A percentile compares a stretch with the other conserved stretches of the same genome.
Evolutionary conservation across 495 filamentous ascomycete species (phyloP).

Genomic region (Aspergillus hancockii): DNA sequence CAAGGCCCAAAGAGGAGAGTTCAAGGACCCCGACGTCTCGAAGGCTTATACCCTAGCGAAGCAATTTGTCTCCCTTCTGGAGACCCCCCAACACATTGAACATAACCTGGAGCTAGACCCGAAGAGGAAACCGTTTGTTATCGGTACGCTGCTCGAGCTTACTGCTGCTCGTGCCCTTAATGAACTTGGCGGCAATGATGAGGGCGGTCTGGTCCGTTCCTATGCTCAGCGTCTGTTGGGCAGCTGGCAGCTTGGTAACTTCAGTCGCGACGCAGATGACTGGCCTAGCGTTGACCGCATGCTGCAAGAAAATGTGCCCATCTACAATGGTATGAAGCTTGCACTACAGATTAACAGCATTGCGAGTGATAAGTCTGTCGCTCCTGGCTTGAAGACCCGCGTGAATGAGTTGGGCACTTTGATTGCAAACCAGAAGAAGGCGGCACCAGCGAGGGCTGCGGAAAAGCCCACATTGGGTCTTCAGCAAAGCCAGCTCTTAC

Average conservation of each 20-base stretch:
- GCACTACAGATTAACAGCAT: constrained; percentile 24
- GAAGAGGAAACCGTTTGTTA: constrained; percentile 39
- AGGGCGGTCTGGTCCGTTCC: constrained; percentile 31
- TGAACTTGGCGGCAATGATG: constrained; percentile 31
- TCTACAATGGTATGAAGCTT: constrained; percentile 36
- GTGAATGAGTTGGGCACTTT: constrained; percentile 21
- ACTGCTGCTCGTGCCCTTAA: constrained; percentile 39
- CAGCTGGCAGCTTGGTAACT: constrained; percentile 26
- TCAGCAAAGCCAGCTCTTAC: constrained; percentile 17
- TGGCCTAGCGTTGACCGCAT: constrained; percentile 20
- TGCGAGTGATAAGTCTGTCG: constrained; percentile 13
- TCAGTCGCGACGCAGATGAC: constrained; percentile 15
- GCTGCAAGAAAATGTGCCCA: constrained; percentile 31
- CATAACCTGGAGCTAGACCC: constrained; percentile 27
- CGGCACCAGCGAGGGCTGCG: constrained; percentile 20
- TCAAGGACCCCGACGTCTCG: constrained; percentile 35
- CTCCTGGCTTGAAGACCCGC: constrained; percentile 20
- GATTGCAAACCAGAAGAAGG: constrained; percentile 24
- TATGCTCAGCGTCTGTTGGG: constrained; percentile 41
- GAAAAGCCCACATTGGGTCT: constrained; percentile 21
- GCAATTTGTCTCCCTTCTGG: constrained; percentile 52
- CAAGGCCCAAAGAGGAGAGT: constrained; percentile 45
- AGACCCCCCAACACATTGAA: constrained; percentile 44
- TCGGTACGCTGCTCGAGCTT: constrained; percentile 48
- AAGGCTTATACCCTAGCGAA: constrained; percentile 46